These are phyloP conservation scores for Neovahlkampfia damariscottae DNA, from an alignment of 78 protist species.

Conservation along the genomic window DNA sequence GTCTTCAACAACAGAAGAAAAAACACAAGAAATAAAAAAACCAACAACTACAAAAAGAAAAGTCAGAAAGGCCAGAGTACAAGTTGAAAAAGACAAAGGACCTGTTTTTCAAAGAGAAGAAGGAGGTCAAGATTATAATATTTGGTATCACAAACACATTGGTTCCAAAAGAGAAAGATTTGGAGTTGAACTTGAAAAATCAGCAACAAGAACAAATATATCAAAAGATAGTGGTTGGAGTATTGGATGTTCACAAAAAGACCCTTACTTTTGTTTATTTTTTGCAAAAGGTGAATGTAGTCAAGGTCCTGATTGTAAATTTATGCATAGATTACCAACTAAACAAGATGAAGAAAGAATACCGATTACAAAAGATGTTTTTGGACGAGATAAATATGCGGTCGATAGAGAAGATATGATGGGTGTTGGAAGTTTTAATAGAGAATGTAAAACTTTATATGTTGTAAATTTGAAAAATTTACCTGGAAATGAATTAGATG, in stretches of 20 bases:
- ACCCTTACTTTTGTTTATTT: not conserved
- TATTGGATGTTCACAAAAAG: not conserved
- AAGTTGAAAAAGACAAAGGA: not conserved
- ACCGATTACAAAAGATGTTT: not conserved
- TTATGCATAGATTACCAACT: not conserved
- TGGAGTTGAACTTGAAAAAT: not conserved
- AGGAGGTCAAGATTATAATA: not conserved
- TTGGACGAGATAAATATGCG: not conserved
- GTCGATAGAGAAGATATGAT: not conserved
- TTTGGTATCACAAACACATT: not conserved
- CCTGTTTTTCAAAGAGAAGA: not conserved
- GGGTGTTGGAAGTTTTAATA: not conserved
- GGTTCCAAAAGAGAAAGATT: not conserved
- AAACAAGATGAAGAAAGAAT: not conserved
- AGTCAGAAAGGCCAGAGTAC: not conserved
- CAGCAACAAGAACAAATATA: not conserved
- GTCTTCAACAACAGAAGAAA: no score
- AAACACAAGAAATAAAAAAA: not conserved
- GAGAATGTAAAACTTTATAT: not conserved
- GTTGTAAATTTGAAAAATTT: not conserved
- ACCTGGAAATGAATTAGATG: not conserved
- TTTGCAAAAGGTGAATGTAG: not conserved
- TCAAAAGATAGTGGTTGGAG: not conserved
- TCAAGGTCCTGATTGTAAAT: not conserved
- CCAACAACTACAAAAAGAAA: not conserved